Base-by-base conservation (phyloP, 2,329 filamentous ascomycete genomes). In the Ascochyta lentis region DNA sequence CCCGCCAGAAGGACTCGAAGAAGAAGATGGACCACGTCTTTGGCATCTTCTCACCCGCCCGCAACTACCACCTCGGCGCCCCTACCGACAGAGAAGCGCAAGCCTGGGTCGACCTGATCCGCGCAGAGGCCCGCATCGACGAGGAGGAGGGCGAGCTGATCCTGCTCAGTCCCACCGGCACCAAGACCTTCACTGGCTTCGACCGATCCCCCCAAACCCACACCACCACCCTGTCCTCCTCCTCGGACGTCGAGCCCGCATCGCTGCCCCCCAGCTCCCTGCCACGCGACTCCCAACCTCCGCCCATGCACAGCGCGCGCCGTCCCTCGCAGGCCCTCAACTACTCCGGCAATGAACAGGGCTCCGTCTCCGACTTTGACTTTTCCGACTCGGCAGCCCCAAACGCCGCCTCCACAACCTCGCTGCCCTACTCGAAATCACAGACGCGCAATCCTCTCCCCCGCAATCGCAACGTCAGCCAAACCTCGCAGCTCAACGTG, bases 21-120 rank as follows among this genome's bases (percentile, higher is more conserved):
- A 88, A 92, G 58, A 93, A 90, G 73, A 89, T 90, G 55, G 85
- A 91, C 48, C 87, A 96, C 72, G 86, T 97, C 58, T 98, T 99
- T 72, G 95, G 91, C 19, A 84, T 98, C 41, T 99, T 96, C 77
- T 94, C 92, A 0, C 90, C 93, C 0, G 89, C 92, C 15, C 89
- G 89, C 63, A 98, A 97, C 78, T 96, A 89, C 77, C 92, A 97
- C 69, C 87, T 99, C 56, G 90, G 96, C 75, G 92, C 91, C 0
- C 74, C 81, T 29, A 89, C 84, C 4, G 84, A 87, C 46, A 80
- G 86, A 55, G 93, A 97, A 59, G 91, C 91, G 6, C 85, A 90
- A 59, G 87, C 90, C 69, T 99, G 95, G 95, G 90, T 97, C 16
- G 83, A 90, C 24, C 78, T 90, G 47, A 93, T 98, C 67, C 85